Conservation (phyloP, 495 filamentous ascomycete species). For the Penicillium longicatenatum region DNA sequence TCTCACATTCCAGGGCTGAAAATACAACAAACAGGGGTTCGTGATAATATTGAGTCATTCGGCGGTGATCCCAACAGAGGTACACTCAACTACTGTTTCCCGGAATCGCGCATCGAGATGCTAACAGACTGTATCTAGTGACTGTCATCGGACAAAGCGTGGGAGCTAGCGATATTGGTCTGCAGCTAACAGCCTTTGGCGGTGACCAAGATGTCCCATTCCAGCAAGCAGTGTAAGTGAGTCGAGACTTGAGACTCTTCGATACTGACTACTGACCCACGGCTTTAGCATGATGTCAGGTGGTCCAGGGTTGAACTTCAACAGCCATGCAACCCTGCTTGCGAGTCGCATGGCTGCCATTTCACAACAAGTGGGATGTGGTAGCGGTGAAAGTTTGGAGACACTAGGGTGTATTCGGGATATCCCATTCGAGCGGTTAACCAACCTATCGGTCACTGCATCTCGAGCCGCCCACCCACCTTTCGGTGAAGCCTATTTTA, state of each 20-base stretch:
- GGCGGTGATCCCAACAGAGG: conserved; percentile 33
- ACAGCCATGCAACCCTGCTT: conserved; percentile 37
- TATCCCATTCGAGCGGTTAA: conserved; percentile 31
- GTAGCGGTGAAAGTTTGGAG: conserved; percentile 13
- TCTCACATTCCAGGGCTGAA: too few relatives aligned
- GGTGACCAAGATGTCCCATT: conserved; percentile 17
- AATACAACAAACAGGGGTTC: conserved; percentile 30
- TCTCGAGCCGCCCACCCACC: conserved; percentile 24
- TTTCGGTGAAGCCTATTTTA: conserved; percentile 34
- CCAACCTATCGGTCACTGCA: conserved; percentile 25
- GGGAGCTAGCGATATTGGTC: conserved; percentile 38
- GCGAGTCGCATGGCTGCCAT: conserved; percentile 37
- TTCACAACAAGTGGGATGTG: conserved; percentile 25
- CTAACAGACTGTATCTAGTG: conserved; percentile 15
- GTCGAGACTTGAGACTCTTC: too few relatives aligned
- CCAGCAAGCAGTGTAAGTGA: not conserved
- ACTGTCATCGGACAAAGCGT: conserved; percentile 34
- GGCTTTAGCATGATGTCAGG: conserved; percentile 51
- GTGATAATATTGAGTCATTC: conserved; percentile 34
- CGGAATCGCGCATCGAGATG: too few relatives aligned
- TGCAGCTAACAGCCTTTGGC: conserved; percentile 44
- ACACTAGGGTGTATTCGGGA: conserved; percentile 34
- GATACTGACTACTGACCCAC: too few relatives aligned
- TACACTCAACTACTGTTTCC: conserved; percentile 4
- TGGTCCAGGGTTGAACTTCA: conserved; percentile 43